Evolutionary conservation across 257 asterid genomes (phyloP).

Genomic region (Solanum pennellii): DNA sequence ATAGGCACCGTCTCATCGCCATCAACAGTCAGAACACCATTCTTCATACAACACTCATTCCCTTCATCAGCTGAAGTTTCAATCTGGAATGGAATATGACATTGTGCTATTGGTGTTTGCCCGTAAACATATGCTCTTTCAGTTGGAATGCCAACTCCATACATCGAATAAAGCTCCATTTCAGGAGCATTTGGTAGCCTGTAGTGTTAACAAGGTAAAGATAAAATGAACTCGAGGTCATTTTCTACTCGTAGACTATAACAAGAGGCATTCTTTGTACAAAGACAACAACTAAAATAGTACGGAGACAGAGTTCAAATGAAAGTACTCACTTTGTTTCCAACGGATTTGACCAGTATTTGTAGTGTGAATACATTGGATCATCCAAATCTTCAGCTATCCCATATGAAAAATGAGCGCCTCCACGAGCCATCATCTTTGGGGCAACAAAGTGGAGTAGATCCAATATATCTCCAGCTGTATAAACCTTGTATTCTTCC

Average conservation of each 20-base stretch:
- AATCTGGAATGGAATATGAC: slow-evolving; percentile 68
- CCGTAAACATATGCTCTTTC: slow-evolving; percentile 64
- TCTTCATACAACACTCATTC: slow-evolving; percentile 39
- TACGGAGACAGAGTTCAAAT: background rate
- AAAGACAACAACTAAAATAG: background rate
- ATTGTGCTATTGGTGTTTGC: slow-evolving; percentile 39
- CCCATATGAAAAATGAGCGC: slow-evolving; percentile 74
- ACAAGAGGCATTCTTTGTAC: background rate
- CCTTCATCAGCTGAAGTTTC: slow-evolving; percentile 57
- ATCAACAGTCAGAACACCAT: slow-evolving; percentile 51
- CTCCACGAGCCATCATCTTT: slow-evolving; percentile 74
- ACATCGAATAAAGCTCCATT: slow-evolving; percentile 68
- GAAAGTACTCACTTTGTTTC: slow-evolving; percentile 62
- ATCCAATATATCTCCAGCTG: slow-evolving; percentile 69
- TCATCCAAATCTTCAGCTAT: slow-evolving; percentile 81
- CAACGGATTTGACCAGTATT: slow-evolving; percentile 89
- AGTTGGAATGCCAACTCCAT: slow-evolving; percentile 70
- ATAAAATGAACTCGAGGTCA: background rate
- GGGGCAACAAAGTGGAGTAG: slow-evolving; percentile 70
- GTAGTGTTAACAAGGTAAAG: background rate
- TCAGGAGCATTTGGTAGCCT: slow-evolving; percentile 86
- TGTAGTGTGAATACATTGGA: slow-evolving; percentile 62
- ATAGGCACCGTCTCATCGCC: slow-evolving; percentile 81
- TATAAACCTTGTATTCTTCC: slow-evolving; percentile 63
- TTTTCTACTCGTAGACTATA: background rate